Percentiles rank a stretch among this genome's conserved stretches.
Conservation (phyloP, 495 filamentous ascomycete species). For the Achaetomiella virescens region DNA sequence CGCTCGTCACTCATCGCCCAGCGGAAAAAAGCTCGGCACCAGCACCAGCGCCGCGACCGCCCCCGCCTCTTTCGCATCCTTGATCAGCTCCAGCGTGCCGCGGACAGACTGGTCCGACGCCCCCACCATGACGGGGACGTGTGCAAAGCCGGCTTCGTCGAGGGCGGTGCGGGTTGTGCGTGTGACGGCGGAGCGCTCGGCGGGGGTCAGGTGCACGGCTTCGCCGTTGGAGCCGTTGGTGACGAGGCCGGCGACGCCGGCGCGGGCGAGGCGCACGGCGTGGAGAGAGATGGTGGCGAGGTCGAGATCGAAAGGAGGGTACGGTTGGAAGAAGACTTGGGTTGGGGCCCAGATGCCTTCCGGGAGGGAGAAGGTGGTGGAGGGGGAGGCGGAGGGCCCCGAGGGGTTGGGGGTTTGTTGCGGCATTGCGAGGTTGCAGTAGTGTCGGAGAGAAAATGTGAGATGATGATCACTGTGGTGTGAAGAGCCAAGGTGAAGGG, state of each 20-base stretch:
- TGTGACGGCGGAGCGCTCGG: neutral
- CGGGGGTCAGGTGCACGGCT: neutral
- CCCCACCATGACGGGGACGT: neutral
- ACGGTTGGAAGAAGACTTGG: neutral
- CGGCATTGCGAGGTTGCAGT: neutral
- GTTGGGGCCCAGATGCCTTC: neutral
- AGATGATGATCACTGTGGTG: no score
- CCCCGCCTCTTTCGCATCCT: neutral
- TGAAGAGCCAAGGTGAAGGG: no score
- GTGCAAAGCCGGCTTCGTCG: neutral
- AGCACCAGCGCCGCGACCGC: neutral
- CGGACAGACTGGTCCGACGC: neutral
- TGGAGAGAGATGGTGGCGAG: neutral
- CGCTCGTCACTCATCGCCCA: neutral
- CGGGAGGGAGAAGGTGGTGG: neutral
- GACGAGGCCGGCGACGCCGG: neutral
- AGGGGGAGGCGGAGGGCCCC: neutral
- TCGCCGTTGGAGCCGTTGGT: conserved; percentile 6
- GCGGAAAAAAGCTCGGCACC: neutral
- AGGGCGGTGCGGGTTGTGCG: neutral
- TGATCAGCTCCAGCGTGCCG: neutral
- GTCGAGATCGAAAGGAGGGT: neutral
- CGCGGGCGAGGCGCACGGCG: conserved; percentile 4
- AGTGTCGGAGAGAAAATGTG: neutral
- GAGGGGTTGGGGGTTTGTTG: neutral